Evolutionary conservation across 148 eudicot genomes (phyloP), one percentile per base, ranked within the genome.

Genomic region (Camellia sinensis): DNA sequence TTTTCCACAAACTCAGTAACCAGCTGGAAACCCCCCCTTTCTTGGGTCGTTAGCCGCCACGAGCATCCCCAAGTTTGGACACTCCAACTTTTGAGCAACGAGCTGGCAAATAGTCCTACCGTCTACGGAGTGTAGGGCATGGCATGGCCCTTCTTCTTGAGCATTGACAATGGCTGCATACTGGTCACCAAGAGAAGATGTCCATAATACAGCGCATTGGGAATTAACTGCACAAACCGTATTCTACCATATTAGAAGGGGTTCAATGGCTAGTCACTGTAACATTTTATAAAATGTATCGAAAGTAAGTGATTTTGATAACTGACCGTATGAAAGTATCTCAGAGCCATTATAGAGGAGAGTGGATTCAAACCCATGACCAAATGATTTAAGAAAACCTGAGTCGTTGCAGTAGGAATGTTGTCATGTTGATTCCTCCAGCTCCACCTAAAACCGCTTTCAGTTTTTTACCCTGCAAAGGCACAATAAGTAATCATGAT

Each of bases 21-120:
- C 86, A 76, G 86, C 86, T 4, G 86, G 83, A 18, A 84, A 72
- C 22, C 86, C 83, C 57, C 81, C 83, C 71, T 84, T 78, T 73
- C 86, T 80, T 21, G 86, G 83, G 63, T 84, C 86, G 18, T 81
- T 77, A 0, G 78, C 86, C 37, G 80, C 83, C 13, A 71, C 43
- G 44, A 83, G 80, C 11, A 29, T 11, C 70, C 77, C 83, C 2
- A 48, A 67, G 4, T n/a, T 48, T 17, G 65, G 29, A 53, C 56
- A 14, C 45, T 77, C 43, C 8, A 79, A 15, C 3, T 61, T 43
- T 59, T 80, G 79, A 60, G 80, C 85, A 11, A 85, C 62, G 62
- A 85, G 70, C 14, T 85, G 85, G 65, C 83, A 80, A 50, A 85
- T 71, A 50, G 85, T 68, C 6, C 81, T 85, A 52, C 73, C 79